Evolutionary conservation across 371 early-diverging fungal species (phyloP).

Genomic region (Mucor circinelloides): DNA sequence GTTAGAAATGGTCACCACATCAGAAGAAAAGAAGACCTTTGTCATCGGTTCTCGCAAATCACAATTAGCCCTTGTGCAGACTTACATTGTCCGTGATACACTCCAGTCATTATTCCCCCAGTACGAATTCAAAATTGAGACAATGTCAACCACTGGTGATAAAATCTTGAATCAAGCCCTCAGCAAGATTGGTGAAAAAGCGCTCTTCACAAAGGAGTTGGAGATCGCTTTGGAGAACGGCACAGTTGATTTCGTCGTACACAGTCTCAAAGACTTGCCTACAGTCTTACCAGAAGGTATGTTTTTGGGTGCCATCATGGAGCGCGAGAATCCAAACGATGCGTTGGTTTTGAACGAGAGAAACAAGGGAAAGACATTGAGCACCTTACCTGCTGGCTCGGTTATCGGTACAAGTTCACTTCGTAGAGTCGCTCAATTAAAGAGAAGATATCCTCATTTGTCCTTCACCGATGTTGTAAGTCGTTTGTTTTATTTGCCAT

Average conservation of each 20-base stretch:
- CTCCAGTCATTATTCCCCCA: constrained; percentile 54
- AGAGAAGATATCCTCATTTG: constrained; percentile 77
- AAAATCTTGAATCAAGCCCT: constrained; percentile 84
- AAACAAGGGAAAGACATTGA: constrained; percentile 45
- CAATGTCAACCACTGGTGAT: constrained; percentile 92
- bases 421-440: constrained; percentile 89
- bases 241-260: constrained; percentile 91
- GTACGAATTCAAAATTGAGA: constrained; percentile 60
- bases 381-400: constrained; percentile 75
- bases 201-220: constrained; percentile 94
- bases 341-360: constrained; percentile 70
- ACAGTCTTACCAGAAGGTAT: constrained; percentile 87
- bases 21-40: constrained; percentile 6
- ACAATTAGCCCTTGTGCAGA: constrained; percentile 89
- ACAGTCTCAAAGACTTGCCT: constrained; percentile 94
- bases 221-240: constrained; percentile 78
- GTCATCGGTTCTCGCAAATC: constrained; percentile 86
- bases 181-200: constrained; percentile 91
- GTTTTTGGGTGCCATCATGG: constrained; percentile 80
- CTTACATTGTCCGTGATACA: constrained; percentile 66
- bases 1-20: constrained; percentile 1
- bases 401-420: constrained; percentile 93
- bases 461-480: constrained; percentile 81
- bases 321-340: constrained; percentile 90
- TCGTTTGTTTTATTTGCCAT: neutral